Base-by-base conservation (phyloP, 176 grass and related monocot species). In the Carex myosuroides region DNA sequence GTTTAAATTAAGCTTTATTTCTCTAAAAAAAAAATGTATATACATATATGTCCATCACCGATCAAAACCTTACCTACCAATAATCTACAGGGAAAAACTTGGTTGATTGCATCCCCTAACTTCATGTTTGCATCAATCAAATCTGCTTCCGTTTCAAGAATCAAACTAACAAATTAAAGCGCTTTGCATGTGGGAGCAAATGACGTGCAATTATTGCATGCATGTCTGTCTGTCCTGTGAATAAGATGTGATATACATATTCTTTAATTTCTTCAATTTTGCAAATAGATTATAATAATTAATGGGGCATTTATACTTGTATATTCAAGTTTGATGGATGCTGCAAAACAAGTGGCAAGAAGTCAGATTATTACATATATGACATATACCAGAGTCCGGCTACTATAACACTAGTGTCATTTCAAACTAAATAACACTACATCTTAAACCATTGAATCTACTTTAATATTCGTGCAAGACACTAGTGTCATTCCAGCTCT, bases 111-210 rank as follows among this genome's bases (percentile, higher is more conserved):
- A 39, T 21, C 17, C 30, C 30, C 1, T 8, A 35, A 16, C 9
- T 67, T 59, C 22, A 37, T 17, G 75, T 79, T 79, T 55, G 41
- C 20, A 60, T 81, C 56, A 81, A 81, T 65, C 56, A 64, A 46
- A 64, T 81, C 76, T 60, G 76, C 76, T 81, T 81, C 57, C 32
- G 20, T 13, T 65, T 37, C 20, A 64, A 64, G 12, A 37, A 62
- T 64, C 57, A 64, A 65, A 64, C 22, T n/a, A 80, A 39, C 52
- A 26, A 59, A 30, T 1, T 5, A 67, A 61, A 80, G 30, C 8
- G 13, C 16, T 80, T 56, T 64, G 79, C 79, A 81, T 81, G 59
- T 81, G 79, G 20, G 16, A 60, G 9, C 26, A 81, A 24, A 81
- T 59, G 50, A 37, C 75, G 9, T 64, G 79, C 55, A 62, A 81